Conservation (phyloP, 2,329 filamentous ascomycete genomes). For the Onygenales sp. region DNA sequence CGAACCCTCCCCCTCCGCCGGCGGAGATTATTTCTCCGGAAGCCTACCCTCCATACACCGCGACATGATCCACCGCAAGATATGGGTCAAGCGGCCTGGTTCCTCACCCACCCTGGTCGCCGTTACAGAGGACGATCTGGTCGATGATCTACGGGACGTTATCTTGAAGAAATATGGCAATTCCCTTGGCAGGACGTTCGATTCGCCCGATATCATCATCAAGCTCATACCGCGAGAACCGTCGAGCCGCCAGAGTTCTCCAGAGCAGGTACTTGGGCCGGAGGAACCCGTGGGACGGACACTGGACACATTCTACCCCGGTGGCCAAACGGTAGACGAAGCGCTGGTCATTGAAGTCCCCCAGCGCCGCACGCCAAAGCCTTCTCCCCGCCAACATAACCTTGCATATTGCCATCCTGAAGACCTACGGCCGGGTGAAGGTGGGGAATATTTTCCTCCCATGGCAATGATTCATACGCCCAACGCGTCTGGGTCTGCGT, state of each 20-base stretch:
- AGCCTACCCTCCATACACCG: conserved; percentile 12
- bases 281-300: conserved; percentile 75
- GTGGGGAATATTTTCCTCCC: conserved; percentile 75
- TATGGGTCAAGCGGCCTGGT: conserved; percentile 86
- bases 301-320: conserved; percentile 74
- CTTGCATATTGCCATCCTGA: conserved; percentile 45
- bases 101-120: conserved; percentile 81
- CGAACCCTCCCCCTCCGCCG: conserved; percentile 16
- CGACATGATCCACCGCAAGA: conserved; percentile 52
- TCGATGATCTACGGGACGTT: conserved; percentile 88
- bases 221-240: conserved; percentile 63
- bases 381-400: conserved; percentile 55
- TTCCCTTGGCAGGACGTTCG: conserved; percentile 77
- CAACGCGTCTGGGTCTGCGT: conserved; percentile 29
- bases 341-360: conserved; percentile 87
- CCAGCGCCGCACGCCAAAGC: conserved; percentile 62
- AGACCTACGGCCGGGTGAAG: conserved; percentile 56
- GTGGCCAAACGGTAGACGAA: conserved; percentile 79
- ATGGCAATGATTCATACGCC: conserved; percentile 45
- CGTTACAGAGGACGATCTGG: conserved; percentile 77
- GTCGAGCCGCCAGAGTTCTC: conserved; percentile 32
- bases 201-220: conserved; percentile 79
- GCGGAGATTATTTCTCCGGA: conserved; percentile 15
- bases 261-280: conserved; percentile 65
- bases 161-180: conserved; percentile 91